phyloP scores from a whole-genome alignment of 169 alveolate species.

The Besnoitia besnoiti region DNA sequence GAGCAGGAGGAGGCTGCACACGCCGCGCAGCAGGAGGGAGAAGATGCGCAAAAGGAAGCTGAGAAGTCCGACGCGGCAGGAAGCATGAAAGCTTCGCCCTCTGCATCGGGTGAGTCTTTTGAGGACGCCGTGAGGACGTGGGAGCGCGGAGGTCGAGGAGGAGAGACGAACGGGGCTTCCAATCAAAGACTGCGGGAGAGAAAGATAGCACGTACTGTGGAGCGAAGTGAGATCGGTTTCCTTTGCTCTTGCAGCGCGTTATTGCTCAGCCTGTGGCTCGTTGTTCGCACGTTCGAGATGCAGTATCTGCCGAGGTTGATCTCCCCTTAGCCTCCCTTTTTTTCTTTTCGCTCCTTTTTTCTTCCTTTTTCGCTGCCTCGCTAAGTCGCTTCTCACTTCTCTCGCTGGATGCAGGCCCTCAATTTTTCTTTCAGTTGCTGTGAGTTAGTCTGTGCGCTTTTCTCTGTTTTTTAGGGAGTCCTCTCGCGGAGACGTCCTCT shows the following conservation, averaged over 20 bases:
- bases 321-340: neutral
- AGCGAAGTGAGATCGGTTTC: no score
- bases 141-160: neutral
- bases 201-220: no score
- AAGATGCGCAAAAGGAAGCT: neutral
- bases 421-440: neutral
- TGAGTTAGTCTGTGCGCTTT: no score
- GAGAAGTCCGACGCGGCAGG: neutral
- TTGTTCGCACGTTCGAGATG: neutral
- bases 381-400: no score
- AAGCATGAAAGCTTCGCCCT: neutral
- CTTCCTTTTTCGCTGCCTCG: neutral
- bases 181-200: neutral
- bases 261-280: no score
- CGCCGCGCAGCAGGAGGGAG: neutral
- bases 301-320: neutral
- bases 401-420: neutral
- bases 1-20: neutral
- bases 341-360: neutral
- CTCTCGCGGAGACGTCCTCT: neutral
- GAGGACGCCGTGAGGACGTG: neutral
- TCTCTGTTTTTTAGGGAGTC: no score
- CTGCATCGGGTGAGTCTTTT: neutral
- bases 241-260: no score
- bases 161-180: neutral